phyloP scores from a whole-genome alignment of 75 land plant species.

The Adiantum capillusveneris region DNA sequence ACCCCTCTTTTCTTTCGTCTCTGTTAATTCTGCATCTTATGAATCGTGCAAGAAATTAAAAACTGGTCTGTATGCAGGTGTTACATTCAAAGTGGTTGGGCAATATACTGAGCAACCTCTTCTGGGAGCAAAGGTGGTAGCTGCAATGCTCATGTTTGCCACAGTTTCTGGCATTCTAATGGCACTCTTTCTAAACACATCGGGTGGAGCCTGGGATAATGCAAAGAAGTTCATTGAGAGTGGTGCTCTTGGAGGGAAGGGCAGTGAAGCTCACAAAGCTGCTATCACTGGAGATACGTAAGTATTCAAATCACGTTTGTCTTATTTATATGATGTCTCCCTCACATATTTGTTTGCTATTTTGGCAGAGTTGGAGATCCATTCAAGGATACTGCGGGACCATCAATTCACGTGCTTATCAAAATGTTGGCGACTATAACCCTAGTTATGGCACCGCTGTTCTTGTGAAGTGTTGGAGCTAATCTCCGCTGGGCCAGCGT shows the following conservation, averaged over 20 bases:
- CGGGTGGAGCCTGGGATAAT: slow-evolving; percentile 99
- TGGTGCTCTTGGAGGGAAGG: slow-evolving; percentile 98
- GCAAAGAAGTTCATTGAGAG: slow-evolving; percentile 98
- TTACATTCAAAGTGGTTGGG: slow-evolving; percentile 74
- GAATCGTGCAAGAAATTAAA: too few species aligned
- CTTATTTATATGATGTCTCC: slow-evolving; percentile 1
- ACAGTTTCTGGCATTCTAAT: slow-evolving; percentile 96
- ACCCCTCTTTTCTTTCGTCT: too few species aligned
- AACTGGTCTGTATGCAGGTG: slow-evolving; percentile 40
- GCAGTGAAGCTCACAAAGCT: slow-evolving; percentile 95
- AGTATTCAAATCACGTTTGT: slow-evolving; percentile 35
- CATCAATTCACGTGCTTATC: slow-evolving; percentile 95
- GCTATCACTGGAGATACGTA: slow-evolving; percentile 99
- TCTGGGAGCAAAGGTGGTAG: slow-evolving; percentile 96
- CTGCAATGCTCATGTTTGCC: slow-evolving; percentile 96
- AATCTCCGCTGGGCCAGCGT: too few species aligned
- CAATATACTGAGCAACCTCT: slow-evolving; percentile 77
- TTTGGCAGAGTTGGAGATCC: slow-evolving; percentile 94
- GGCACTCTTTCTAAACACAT: slow-evolving; percentile 96
- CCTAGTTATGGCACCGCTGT: slow-evolving; percentile 96
- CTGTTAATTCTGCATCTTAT: too few species aligned
- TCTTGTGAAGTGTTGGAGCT: slow-evolving; percentile 26
- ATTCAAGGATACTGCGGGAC: slow-evolving; percentile 99
- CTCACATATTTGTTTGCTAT: slow-evolving; percentile 1
- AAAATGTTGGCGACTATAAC: slow-evolving; percentile 99